Conservation (phyloP, 139 green algal genomes). For the Desmodesmus armatus region DNA sequence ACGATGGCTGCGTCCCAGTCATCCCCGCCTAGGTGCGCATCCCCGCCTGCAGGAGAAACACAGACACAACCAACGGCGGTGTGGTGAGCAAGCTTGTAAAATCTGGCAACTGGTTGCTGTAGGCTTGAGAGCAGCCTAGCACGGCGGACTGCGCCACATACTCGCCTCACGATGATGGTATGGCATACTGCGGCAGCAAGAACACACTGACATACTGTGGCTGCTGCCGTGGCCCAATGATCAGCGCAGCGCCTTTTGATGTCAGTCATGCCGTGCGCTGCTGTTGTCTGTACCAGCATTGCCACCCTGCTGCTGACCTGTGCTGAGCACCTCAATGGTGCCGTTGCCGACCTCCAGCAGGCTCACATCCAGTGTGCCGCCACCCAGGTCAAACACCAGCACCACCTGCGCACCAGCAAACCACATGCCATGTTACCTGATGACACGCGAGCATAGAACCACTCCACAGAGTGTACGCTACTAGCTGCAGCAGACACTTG, state of each 20-base stretch:
- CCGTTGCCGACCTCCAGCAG: slow-evolving; percentile 90
- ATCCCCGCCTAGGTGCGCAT: slow-evolving; percentile 87
- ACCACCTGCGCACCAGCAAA: slow-evolving; percentile 54
- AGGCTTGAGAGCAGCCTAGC: no score
- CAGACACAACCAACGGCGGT: no score
- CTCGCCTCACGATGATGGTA: no score
- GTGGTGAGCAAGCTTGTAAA: no score
- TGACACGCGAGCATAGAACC: background rate
- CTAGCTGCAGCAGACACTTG: background rate
- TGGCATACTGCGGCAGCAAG: no score
- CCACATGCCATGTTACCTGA: background rate
- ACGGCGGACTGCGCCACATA: no score
- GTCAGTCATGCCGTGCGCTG: no score
- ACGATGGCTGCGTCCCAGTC: slow-evolving; percentile 86
- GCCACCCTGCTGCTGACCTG: slow-evolving; percentile 54
- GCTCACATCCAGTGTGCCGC: slow-evolving; percentile 90
- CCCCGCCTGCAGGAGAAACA: slow-evolving; percentile 65
- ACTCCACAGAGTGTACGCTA: background rate
- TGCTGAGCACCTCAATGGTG: slow-evolving; percentile 89
- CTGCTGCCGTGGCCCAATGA: no score
- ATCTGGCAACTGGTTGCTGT: no score
- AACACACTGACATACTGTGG: no score
- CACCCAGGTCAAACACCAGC: slow-evolving; percentile 93
- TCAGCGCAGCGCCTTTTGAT: no score
- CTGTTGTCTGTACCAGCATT: background rate